Conservation (phyloP, 2,329 filamentous ascomycete species). For the Cladosporium cucumerinum region DNA sequence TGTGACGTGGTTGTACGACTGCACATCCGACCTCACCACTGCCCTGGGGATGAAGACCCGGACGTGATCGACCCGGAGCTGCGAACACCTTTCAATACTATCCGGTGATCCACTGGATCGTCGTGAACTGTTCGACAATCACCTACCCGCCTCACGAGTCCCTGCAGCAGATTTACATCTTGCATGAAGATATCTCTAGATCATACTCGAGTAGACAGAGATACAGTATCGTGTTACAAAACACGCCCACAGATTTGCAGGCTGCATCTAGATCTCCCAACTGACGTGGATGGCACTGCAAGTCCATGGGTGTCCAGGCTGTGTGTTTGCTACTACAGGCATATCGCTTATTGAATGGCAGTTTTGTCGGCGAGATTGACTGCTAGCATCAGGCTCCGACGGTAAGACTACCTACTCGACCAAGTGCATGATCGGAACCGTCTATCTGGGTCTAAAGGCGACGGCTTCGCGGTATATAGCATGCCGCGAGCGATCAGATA, state of each 20-base stretch:
- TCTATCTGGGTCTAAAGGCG: not conserved
- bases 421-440: not conserved
- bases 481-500: not conserved
- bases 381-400: not conserved
- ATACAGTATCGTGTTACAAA: not conserved
- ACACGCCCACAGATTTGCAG: not conserved
- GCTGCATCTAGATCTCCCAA: not conserved
- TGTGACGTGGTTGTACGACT: slow-evolving; percentile 13
- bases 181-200: not conserved
- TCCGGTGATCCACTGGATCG: not conserved
- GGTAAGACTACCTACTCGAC: not conserved
- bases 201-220: not conserved
- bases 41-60: not conserved
- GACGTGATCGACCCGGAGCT: not conserved
- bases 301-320: not conserved
- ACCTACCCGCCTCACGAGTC: not conserved
- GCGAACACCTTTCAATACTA: not conserved
- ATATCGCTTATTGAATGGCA: not conserved
- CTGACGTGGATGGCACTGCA: not conserved
- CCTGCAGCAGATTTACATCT: slow-evolving; percentile 13
- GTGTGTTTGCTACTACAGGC: not conserved
- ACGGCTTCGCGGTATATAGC: not conserved
- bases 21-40: slow-evolving; percentile 9
- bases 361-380: not conserved
- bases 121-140: slow-evolving; percentile 8